Conservation (phyloP, 2,329 filamentous ascomycete species). For the Claviceps humidiphila region DNA sequence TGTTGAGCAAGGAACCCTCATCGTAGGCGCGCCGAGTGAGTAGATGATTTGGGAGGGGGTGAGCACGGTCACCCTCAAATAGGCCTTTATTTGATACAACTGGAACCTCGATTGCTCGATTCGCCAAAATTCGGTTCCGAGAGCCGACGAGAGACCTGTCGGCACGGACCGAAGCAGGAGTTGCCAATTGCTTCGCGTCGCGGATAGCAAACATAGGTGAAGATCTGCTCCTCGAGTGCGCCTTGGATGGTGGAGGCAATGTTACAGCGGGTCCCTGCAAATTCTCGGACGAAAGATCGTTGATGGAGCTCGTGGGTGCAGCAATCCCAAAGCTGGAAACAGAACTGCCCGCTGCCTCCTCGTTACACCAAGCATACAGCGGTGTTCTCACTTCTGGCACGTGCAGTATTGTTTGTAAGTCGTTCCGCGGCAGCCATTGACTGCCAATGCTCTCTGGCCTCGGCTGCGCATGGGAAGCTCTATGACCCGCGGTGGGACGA, state of each 20-base stretch:
- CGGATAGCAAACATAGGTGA: slow-evolving; percentile 34
- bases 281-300: slow-evolving; percentile 5
- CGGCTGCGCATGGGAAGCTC: too few relatives aligned
- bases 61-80: neutral
- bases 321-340: slow-evolving; percentile 21
- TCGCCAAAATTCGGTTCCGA: neutral
- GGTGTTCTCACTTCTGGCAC: neutral
- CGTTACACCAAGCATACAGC: neutral
- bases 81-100: neutral
- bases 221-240: slow-evolving; percentile 29
- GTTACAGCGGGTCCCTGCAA: slow-evolving; percentile 2
- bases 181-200: neutral
- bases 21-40: neutral
- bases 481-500: too few relatives aligned
- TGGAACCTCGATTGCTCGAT: neutral
- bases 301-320: slow-evolving; percentile 9
- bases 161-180: neutral
- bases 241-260: slow-evolving; percentile 8
- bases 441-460: neutral
- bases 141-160: neutral
- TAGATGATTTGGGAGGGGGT: neutral
- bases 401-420: neutral
- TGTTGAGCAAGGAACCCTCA: slow-evolving; percentile 1
- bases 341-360: slow-evolving; percentile 1
- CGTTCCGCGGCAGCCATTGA: neutral